Base-by-base conservation (phyloP, 768 basidiomycete species). In the Tremella mesenterica region DNA sequence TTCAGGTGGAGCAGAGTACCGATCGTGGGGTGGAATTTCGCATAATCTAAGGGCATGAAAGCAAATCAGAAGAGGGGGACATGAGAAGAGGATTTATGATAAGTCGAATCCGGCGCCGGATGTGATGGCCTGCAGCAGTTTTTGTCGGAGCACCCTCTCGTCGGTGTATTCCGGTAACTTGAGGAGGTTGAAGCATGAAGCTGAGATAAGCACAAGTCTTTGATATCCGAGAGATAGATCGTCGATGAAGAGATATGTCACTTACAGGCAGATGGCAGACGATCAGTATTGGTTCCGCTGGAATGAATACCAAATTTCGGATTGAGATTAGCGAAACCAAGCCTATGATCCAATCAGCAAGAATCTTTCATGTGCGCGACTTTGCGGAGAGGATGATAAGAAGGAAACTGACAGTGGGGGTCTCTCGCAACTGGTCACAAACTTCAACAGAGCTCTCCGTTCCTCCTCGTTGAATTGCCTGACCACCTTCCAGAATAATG, bases 91-190 rank as follows among this genome's bases (percentile, higher is more conserved):
- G 2, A 21, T 20, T 45, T 67, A 95, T 9, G 91, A 95, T 46
- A 96, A 77, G 75, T 96, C 92, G 58, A 97, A 97, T 1, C 92
- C 92, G 3, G 90, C 88, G 36, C 84, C 85, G 0, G 88, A 82
- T 39, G 79, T 85, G 65, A 97, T 88, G 0, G 90, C 88, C 64
- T 89, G 85, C 4, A 92, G 65, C 26, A 96, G 75, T 73, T 95
- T 96, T 45, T 80, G 75, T 9, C 81, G 77, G 21, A 97, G 76
- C 2, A 80, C 77, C 20, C 73, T 72, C 69, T 86, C 85, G 61
- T 76, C 82, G 5, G 48, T 55, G 43, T 67, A 69, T 13, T 47
- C 55, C 8, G 56, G 60, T 51, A 86, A 85, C 80, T 96, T 97
- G 44, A 97, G 76, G 6, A 96, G 74, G 72, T 96, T 96, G 21